phyloP scores from a whole-genome alignment of 1,284 basidiomycete genomes.

The Waitea zeae region DNA sequence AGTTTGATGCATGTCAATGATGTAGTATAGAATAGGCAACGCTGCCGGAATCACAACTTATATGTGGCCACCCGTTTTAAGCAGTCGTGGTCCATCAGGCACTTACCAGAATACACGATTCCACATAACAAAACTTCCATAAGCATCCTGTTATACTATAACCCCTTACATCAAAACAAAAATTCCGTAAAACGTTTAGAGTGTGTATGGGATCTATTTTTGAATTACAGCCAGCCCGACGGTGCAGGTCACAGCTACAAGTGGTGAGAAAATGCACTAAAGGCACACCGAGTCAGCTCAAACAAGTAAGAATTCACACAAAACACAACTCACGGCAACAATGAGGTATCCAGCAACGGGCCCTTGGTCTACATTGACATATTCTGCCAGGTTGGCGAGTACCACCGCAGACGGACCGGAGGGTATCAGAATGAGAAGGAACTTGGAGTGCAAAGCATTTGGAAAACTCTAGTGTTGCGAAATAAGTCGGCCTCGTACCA shows the following conservation, averaged over 20 bases:
- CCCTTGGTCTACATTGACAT: slow-evolving; percentile 14
- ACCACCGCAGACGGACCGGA: slow-evolving; percentile 16
- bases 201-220: no score
- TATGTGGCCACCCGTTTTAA: no score
- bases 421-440: slow-evolving; percentile 15
- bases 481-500: slow-evolving; percentile 10
- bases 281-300: slow-evolving; percentile 3
- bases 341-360: slow-evolving; percentile 15
- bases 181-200: no score
- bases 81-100: no score
- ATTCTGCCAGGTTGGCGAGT: slow-evolving; percentile 14
- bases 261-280: slow-evolving; percentile 14
- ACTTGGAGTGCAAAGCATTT: slow-evolving; percentile 9
- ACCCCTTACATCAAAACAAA: no score
- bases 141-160: no score
- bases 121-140: no score
- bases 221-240: slow-evolving; percentile 12
- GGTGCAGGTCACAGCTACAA: slow-evolving; percentile 14
- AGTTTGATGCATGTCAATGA: no score
- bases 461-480: background rate
- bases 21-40: no score
- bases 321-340: slow-evolving; percentile 10
- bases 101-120: no score
- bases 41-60: no score
- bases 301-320: background rate